phyloP scores from a whole-genome alignment of 176 grass and related monocot genomes.

The Secale cereale region DNA sequence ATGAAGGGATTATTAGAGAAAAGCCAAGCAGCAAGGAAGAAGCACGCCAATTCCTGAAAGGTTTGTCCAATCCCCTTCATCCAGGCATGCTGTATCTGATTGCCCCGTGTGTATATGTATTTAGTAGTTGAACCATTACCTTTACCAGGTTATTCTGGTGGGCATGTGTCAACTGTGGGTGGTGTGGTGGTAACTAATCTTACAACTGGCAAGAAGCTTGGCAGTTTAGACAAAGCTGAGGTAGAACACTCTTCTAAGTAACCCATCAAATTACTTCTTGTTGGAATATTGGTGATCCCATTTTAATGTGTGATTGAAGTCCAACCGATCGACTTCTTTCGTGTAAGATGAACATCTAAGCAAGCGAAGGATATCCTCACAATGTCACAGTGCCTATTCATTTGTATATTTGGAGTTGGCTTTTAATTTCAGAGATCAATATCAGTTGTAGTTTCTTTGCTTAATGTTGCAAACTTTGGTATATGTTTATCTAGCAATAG shows the following conservation, averaged over 20 bases:
- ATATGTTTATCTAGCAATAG: constrained; percentile 9
- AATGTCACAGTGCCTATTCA: not conserved
- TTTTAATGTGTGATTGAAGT: not conserved
- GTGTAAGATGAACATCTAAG: not conserved
- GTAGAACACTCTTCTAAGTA: constrained; percentile 24
- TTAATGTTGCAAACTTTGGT: not conserved
- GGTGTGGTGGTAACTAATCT: constrained; percentile 87
- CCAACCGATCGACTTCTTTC: not conserved
- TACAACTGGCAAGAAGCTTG: constrained; percentile 62
- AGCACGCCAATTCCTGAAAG: constrained; percentile 94
- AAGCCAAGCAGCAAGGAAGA: constrained; percentile 91
- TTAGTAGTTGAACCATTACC: not conserved
- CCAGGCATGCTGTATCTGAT: not conserved
- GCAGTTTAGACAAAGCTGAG: constrained; percentile 89
- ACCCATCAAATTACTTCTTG: not conserved
- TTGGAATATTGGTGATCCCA: not conserved
- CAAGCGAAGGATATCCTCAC: not conserved
- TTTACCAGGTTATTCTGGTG: constrained; percentile 78
- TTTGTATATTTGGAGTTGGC: not conserved
- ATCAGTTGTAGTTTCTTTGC: not conserved
- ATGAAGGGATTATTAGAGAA: constrained; percentile 97
- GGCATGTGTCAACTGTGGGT: constrained; percentile 88
- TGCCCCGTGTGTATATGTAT: constrained; percentile 9
- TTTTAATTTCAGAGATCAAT: not conserved
- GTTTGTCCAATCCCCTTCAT: constrained; percentile 15